These are phyloP conservation scores for Talaromyces thailandensis DNA, from an alignment of 495 filamentous ascomycete genomes.

Conservation along the genomic window DNA sequence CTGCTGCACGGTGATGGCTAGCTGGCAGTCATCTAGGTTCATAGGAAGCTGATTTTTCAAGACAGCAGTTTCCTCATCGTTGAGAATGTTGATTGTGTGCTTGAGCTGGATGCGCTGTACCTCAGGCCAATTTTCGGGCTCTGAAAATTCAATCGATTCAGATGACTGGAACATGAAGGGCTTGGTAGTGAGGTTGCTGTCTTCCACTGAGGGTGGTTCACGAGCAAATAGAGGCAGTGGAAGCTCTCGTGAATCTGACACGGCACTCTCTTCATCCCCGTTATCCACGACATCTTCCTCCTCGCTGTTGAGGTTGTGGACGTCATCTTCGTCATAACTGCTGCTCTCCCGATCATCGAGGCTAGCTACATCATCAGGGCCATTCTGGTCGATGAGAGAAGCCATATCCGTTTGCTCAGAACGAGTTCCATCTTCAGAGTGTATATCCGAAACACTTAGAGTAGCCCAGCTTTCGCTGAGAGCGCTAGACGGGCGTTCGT, in stretches of 20 bases:
- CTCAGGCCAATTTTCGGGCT: constrained; percentile 43
- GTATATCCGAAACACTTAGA: constrained; percentile 34
- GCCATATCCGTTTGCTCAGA: constrained; percentile 37
- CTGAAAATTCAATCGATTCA: constrained; percentile 52
- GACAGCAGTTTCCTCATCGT: constrained; percentile 39
- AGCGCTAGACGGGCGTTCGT: constrained; percentile 18
- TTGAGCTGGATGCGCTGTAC: constrained; percentile 50
- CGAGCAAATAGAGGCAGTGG: constrained; percentile 28
- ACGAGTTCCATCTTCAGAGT: constrained; percentile 35
- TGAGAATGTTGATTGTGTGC: constrained; percentile 53
- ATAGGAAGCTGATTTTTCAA: constrained; percentile 31
- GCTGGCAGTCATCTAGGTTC: constrained; percentile 18
- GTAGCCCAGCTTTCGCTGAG: constrained; percentile 42
- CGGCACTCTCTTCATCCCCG: constrained; percentile 20
- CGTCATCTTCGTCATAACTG: constrained; percentile 25
- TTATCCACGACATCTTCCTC: constrained; percentile 18
- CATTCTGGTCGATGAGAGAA: constrained; percentile 36
- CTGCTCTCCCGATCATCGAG: constrained; percentile 34
- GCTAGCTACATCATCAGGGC: constrained; percentile 38
- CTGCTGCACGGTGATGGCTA: constrained; percentile 55
- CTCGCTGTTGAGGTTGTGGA: constrained; percentile 23
- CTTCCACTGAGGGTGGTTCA: constrained; percentile 26
- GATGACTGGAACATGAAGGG: constrained; percentile 24
- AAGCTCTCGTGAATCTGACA: constrained; percentile 32
- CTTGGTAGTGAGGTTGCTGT: constrained; percentile 34